phyloP scores from a whole-genome alignment of 345 rosid genomes.

The Eucalyptus cloeziana region DNA sequence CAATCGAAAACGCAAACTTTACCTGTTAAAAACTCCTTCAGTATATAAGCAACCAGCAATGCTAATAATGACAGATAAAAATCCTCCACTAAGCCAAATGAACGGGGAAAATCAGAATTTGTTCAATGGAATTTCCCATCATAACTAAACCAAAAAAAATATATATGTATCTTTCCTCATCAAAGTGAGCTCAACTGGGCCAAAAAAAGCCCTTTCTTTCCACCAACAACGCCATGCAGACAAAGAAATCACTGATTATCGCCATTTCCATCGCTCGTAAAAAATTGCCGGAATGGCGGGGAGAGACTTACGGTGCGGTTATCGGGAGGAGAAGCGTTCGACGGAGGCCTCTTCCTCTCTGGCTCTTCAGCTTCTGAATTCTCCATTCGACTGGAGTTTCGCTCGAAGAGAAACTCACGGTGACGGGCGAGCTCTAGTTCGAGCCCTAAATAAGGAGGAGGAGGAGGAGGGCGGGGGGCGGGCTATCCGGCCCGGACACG shows the following conservation, averaged over 20 bases:
- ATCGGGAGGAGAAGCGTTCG: conserved; percentile 32
- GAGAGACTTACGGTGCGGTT: neutral
- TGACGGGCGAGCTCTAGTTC: neutral
- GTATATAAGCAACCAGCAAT: neutral
- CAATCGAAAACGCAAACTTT: neutral
- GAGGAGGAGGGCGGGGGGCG: neutral
- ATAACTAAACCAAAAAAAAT: neutral
- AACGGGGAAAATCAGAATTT: neutral
- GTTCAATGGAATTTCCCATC: neutral
- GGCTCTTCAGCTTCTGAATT: conserved; percentile 46
- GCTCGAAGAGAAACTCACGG: neutral
- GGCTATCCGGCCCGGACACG: neutral
- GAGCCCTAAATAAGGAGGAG: neutral
- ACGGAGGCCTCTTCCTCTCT: conserved; percentile 55
- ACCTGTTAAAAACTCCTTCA: neutral
- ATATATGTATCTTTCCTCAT: neutral
- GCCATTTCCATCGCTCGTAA: neutral
- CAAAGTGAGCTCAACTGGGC: neutral
- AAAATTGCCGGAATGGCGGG: neutral
- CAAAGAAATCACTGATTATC: neutral
- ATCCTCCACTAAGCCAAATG: neutral
- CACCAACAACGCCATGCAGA: neutral
- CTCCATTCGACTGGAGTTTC: conserved; percentile 28
- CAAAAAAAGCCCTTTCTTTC: neutral
- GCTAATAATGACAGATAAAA: neutral